Base-by-base conservation (phyloP, 179 eudicot genomes). In the Amaranthus tricolor region DNA sequence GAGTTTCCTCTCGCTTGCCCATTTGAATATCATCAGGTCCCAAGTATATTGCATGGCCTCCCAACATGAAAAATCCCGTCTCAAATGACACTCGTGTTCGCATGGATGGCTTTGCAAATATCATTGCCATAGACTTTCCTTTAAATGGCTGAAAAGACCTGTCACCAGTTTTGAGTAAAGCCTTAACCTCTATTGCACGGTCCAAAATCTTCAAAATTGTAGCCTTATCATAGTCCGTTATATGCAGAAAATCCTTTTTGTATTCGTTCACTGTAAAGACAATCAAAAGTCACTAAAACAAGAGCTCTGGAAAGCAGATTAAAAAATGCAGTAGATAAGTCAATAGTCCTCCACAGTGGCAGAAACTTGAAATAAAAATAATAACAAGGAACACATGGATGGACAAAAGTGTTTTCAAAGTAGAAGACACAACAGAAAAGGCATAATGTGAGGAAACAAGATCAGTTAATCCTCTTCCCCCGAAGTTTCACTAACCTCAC, bases 1-100 rank as follows among this genome's bases (percentile, higher is more conserved):
- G 93, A 75, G 99, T 93, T 89, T 93, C 99, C 84, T 95, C 99
- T 56, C 99, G 86, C 85, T 93, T 95, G 45, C 99, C 99, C 99
- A 95, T 95, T 75, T 95, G 98, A 83, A 95, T 95, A 84, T 95
- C 99, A 82, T 95, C 70, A 43, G 99, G 97, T 43, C 99, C 97
- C 82, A 95, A 82, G 85, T 93, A 95, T 67, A 95, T 74, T 52
- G 98, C 97, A 86, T 93, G 99, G 44, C 99, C 99, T 73, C 99
- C 99, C 77, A 95, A 88, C 87, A 91, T 82, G 85, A 76, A 85
- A 81, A 95, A 95, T 11, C 99, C 99, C 6, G 99, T 93, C 82
- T 95, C 99, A 81, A 95, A 95, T 12, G 99, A 95, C 78, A 95
- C 99, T 54, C 99, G 81, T 58, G 99, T 95, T 79, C 99, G 85